Conservation (phyloP, 768 basidiomycete species). For the Amanita exitialis region DNA sequence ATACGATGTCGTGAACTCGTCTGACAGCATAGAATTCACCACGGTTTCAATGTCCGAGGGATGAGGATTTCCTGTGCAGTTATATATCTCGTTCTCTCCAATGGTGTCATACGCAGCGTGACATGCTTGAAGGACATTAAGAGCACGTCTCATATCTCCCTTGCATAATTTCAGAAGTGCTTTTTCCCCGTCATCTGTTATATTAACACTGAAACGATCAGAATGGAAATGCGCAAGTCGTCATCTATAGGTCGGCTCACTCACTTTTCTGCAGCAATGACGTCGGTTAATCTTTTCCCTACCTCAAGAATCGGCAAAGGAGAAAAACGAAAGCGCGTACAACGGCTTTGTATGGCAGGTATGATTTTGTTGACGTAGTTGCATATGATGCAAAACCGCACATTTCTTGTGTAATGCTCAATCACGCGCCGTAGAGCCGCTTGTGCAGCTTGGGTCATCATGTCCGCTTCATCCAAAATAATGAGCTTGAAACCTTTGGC, state of each 20-base stretch:
- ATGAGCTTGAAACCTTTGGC: conserved; percentile 96
- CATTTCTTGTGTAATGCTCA: conserved; percentile 97
- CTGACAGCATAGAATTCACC: conserved; percentile 90
- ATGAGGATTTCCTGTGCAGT: conserved; percentile 94
- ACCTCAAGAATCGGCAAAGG: conserved; percentile 83
- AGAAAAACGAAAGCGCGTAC: conserved; percentile 95
- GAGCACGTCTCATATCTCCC: conserved; percentile 95
- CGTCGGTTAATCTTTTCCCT: conserved; percentile 66
- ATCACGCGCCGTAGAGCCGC: conserved; percentile 95
- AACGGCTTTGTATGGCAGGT: conserved; percentile 96
- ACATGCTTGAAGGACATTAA: conserved; percentile 96
- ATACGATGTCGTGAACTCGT: conserved; percentile 91
- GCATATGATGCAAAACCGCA: conserved; percentile 98
- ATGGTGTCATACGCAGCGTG: conserved; percentile 90
- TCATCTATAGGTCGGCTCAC: conserved; percentile 12
- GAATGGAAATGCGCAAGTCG: neutral
- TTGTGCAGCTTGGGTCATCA: conserved; percentile 99
- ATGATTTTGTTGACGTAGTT: conserved; percentile 99
- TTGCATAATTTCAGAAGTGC: conserved; percentile 91
- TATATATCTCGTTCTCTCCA: conserved; percentile 89
- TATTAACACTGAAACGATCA: conserved; percentile 54
- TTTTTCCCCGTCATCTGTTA: conserved; percentile 78
- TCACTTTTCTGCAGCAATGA: conserved; percentile 81
- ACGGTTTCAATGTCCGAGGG: conserved; percentile 90
- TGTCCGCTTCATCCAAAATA: conserved; percentile 98